Base-by-base conservation (phyloP, 805 yeast genomes). In the Lachancea kluyveri region DNA sequence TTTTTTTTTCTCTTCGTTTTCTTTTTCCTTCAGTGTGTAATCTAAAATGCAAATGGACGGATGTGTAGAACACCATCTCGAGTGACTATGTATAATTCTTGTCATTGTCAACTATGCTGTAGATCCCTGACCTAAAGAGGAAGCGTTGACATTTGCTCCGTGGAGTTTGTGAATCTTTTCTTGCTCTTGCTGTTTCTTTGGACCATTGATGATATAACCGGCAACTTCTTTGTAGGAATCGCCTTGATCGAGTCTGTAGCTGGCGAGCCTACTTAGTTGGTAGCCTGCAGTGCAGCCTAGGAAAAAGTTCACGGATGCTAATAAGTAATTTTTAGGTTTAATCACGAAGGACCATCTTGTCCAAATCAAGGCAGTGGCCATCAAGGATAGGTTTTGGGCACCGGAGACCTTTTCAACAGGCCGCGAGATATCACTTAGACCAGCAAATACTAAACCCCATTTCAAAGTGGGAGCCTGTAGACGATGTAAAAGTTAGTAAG, bases 331-430 rank as follows among this genome's bases (percentile, higher is more conserved):
- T 63, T 81, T 79, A 24, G 98, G 98, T 43, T 67, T 76, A 54
- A 90, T 90, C 42, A 88, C 92, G 62, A 88, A 74, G 10, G 96
- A 87, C 97, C 97, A 90, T 60, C 98, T 77, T 21, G 98, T 90
- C 98, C 98, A 90, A 49, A 90, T 86, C 33, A 76, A 75, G 34
- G 96, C 98, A 1, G 98, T 90, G 28, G 88, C 87, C 48, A 83
- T 70, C 36, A 90, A 68, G 2, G 97, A 94, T 36, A 53, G 39
- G 17, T 47, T 52, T 34, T 59, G 64, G 15, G 95, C 79, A 36
- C 96, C 96, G 21, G 92, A 79, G 30, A 90, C 69, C 50, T 79
- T 79, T 52, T 90, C 96, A 23, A 86, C 95, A 2, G 98, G 97
- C 64, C 97, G 79, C 42, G 74, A 69, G 41, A 81, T 65, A 60